Conservation (phyloP, 768 basidiomycete genomes). For the Lactarius vividus region DNA sequence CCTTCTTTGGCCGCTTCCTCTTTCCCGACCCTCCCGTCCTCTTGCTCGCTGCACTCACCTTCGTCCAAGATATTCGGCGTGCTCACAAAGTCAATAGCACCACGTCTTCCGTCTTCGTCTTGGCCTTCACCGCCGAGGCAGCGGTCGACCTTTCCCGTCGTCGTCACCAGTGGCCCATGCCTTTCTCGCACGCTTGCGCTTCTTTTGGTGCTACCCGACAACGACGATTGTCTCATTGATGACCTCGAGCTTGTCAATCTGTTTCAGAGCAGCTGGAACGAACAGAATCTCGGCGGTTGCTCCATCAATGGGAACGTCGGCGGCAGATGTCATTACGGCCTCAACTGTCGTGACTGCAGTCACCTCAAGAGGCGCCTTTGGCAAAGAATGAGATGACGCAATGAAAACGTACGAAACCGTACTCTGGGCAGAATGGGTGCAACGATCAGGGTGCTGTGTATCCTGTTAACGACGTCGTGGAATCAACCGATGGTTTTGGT, state of each 20-base stretch:
- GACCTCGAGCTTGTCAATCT: constrained; percentile 31
- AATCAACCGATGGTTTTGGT: constrained; percentile 35
- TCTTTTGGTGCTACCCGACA: constrained; percentile 67
- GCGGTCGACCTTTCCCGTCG: constrained; percentile 21
- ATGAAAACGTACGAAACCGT: constrained; percentile 1
- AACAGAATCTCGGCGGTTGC: constrained; percentile 74
- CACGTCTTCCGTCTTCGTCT: constrained; percentile 32
- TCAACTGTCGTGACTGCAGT: constrained; percentile 14
- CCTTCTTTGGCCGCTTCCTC: constrained; percentile 40
- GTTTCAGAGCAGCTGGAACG: constrained; percentile 64
- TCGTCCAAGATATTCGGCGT: constrained; percentile 74
- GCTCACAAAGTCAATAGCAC: constrained; percentile 59
- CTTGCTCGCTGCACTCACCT: constrained; percentile 38
- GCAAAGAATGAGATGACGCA: neutral
- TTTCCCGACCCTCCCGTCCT: constrained; percentile 31
- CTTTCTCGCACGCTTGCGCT: constrained; percentile 54
- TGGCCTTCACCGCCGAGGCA: constrained; percentile 25
- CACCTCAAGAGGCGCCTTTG: constrained; percentile 8
- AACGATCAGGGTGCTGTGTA: constrained; percentile 63
- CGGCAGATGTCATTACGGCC: constrained; percentile 15
- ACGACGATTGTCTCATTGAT: constrained; percentile 67
- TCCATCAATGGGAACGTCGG: constrained; percentile 27
- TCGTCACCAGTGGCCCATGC: constrained; percentile 26
- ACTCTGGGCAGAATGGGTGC: constrained; percentile 53
- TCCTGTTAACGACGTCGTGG: constrained; percentile 55